A percentile compares a stretch with the other conserved stretches of the same genome.
Evolutionary conservation across 305 asterid genomes (phyloP).

Genomic region (Andrographis paniculata): DNA sequence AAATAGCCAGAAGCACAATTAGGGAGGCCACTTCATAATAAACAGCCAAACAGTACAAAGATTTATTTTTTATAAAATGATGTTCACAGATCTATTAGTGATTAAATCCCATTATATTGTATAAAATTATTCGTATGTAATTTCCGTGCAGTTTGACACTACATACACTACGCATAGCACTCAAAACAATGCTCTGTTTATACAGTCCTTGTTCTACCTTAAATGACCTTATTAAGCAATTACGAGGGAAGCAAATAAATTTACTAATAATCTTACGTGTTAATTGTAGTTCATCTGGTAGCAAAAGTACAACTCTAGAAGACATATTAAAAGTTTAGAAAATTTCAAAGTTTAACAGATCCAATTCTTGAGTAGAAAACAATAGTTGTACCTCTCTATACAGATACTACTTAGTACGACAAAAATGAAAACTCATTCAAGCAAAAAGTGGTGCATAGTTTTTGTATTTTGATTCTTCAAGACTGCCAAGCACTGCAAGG

Average conservation of each 20-base stretch:
- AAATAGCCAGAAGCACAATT: slow-evolving; percentile 19
- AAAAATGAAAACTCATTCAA: not conserved
- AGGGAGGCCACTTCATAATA: not conserved
- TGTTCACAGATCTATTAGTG: not conserved
- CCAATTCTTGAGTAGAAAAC: not conserved
- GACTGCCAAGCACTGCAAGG: not conserved
- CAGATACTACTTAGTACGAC: not conserved
- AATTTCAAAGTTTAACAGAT: slow-evolving; percentile 1
- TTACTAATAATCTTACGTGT: not conserved
- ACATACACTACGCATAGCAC: too few species aligned
- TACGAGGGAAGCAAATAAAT: not conserved
- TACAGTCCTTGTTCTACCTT: too few species aligned
- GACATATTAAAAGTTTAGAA: not conserved
- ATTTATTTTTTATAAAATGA: too few species aligned
- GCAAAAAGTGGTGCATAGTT: not conserved
- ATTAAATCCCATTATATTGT: too few species aligned
- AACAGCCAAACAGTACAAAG: not conserved
- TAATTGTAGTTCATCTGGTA: not conserved
- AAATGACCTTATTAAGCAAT: too few species aligned
- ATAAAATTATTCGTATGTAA: too few species aligned
- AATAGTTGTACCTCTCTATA: not conserved
- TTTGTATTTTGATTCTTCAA: too few species aligned
- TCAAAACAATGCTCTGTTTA: too few species aligned
- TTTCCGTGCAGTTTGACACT: too few species aligned
- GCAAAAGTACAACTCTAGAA: not conserved